Evolutionary conservation across 2,329 filamentous ascomycete species (phyloP).

Genomic region (Calonectria honghensis): DNA sequence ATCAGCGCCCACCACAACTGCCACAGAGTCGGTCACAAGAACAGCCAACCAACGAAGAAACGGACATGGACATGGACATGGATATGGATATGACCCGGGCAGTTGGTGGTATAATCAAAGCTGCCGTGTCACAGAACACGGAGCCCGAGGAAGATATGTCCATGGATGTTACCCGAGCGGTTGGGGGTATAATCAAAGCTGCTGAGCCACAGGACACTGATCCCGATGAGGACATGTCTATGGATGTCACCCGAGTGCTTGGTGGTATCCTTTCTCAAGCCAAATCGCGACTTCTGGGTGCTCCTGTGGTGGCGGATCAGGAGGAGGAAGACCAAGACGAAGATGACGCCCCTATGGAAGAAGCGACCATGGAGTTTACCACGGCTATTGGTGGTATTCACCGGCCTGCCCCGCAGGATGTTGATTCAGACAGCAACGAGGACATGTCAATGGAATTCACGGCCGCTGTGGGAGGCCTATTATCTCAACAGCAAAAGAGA

Average conservation of each 20-base stretch:
- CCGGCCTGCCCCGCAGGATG: slow-evolving; percentile 57
- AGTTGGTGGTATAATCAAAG: slow-evolving; percentile 80
- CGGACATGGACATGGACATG: slow-evolving; percentile 52
- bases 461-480: slow-evolving; percentile 76
- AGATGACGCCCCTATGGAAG: slow-evolving; percentile 64
- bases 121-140: slow-evolving; percentile 65
- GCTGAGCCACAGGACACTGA: slow-evolving; percentile 64
- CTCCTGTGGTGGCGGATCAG: slow-evolving; percentile 44
- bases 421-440: slow-evolving; percentile 70
- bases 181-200: slow-evolving; percentile 72
- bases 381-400: slow-evolving; percentile 84
- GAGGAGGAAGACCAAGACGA: slow-evolving; percentile 57
- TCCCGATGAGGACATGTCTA: slow-evolving; percentile 84
- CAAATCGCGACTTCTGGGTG: slow-evolving; percentile 57
- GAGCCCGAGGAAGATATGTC: slow-evolving; percentile 68
- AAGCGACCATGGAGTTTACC: slow-evolving; percentile 85
- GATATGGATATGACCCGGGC: slow-evolving; percentile 79
- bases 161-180: slow-evolving; percentile 74
- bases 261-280: slow-evolving; percentile 82
- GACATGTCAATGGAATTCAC: slow-evolving; percentile 90
- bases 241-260: slow-evolving; percentile 92
- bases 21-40: slow-evolving; percentile 33
- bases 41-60: slow-evolving; percentile 52
- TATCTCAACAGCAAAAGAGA: slow-evolving; percentile 59
- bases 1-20: slow-evolving; percentile 49